Evolutionary conservation across 345 rosid species (phyloP).

Genomic region (Excoecaria agallocha): DNA sequence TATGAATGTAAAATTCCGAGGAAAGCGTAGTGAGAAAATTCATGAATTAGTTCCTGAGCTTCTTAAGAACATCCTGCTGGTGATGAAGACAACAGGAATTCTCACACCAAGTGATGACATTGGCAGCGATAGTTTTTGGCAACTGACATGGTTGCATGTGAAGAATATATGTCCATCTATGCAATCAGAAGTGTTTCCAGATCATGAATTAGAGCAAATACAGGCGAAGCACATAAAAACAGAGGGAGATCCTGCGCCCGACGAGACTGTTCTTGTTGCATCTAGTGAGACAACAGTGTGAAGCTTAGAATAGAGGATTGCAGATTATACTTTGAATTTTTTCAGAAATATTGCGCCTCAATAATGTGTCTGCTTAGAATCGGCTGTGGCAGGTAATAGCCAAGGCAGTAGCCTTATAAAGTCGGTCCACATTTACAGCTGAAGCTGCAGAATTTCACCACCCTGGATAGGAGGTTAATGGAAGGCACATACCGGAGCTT

Average conservation of each 20-base stretch:
- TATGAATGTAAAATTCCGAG: conserved; percentile 56
- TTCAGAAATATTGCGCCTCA: neutral
- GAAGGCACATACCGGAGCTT: neutral
- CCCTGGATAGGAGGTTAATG: neutral
- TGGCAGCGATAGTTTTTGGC: conserved; percentile 72
- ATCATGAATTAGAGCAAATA: conserved; percentile 45
- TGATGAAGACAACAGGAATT: conserved; percentile 62
- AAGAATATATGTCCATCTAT: conserved; percentile 55
- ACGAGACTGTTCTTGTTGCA: conserved; percentile 16
- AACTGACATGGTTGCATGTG: conserved; percentile 67
- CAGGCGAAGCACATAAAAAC: conserved; percentile 41
- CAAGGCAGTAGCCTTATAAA: neutral
- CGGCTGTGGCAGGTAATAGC: neutral
- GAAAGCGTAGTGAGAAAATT: conserved; percentile 53
- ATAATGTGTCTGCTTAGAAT: conserved; percentile 8
- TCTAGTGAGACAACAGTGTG: conserved; percentile 27
- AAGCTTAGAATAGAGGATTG: conserved; percentile 6
- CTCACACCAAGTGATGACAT: conserved; percentile 52
- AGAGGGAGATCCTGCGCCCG: conserved; percentile 21
- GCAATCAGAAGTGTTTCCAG: conserved; percentile 60
- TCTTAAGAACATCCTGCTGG: conserved; percentile 62
- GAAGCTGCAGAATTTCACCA: neutral
- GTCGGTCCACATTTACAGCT: neutral
- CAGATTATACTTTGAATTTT: conserved; percentile 3
- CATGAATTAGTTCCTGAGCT: conserved; percentile 63